phyloP scores from a whole-genome alignment of 2,329 filamentous ascomycete genomes.

The Botrytis porri region DNA sequence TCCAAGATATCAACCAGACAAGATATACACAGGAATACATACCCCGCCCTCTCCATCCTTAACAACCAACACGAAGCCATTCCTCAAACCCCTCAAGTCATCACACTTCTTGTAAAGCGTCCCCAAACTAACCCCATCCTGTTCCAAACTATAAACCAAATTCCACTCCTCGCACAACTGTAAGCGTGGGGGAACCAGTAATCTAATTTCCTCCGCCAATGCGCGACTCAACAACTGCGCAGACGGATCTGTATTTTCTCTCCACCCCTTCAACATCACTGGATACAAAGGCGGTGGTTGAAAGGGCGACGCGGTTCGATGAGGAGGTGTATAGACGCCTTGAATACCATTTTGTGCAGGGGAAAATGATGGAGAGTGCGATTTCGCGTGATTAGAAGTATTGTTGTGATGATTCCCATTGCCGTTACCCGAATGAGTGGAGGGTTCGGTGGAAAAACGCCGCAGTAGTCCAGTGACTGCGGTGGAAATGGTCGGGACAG shows the following conservation, averaged over 20 bases:
- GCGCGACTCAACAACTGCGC: slow-evolving; percentile 67
- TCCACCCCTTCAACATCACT: slow-evolving; percentile 66
- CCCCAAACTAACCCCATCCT: slow-evolving; percentile 81
- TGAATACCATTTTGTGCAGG: slow-evolving; percentile 26
- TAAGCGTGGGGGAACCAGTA: slow-evolving; percentile 80
- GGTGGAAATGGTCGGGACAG: slow-evolving; percentile 46
- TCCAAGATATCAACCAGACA: not conserved
- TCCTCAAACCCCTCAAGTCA: slow-evolving; percentile 63
- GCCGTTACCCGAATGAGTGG: not conserved
- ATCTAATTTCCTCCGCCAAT: slow-evolving; percentile 88
- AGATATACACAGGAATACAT: slow-evolving; percentile 39
- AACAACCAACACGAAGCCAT: slow-evolving; percentile 87
- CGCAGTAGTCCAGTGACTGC: slow-evolving; percentile 63
- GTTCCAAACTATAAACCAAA: slow-evolving; percentile 83
- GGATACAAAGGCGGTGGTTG: slow-evolving; percentile 87
- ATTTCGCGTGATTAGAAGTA: slow-evolving; percentile 24
- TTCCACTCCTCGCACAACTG: slow-evolving; percentile 86
- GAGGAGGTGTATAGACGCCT: slow-evolving; percentile 36
- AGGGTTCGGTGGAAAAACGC: slow-evolving; percentile 57
- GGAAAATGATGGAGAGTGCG: not conserved
- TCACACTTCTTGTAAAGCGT: slow-evolving; percentile 83
- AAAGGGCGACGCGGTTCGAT: slow-evolving; percentile 70
- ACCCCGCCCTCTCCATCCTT: slow-evolving; percentile 73
- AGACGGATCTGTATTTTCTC: slow-evolving; percentile 53
- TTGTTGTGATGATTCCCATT: slow-evolving; percentile 26